Evolutionary conservation across 2,329 filamentous ascomycete species (phyloP), one percentile per base, ranked within the genome.

Genomic region (Phialophora chinensis): DNA sequence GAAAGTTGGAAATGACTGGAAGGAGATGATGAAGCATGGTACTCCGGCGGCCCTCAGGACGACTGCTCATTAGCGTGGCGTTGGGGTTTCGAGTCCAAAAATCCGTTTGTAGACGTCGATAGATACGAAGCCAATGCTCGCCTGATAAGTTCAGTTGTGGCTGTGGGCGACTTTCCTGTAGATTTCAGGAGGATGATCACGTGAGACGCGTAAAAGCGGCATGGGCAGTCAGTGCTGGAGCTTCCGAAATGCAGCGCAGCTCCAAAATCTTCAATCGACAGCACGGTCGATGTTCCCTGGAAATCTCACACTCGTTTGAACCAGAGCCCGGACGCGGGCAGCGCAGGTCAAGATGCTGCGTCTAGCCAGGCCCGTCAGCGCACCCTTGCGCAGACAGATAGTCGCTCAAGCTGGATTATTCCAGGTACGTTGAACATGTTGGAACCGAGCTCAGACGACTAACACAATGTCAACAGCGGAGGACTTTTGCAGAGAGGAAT

Each of bases 1-100:
- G 95, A 81, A 96, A 88, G 86, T 79, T 97, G 68, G 95, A 98
- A 81, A 55, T 59, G 44, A 47, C 62, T 5, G 66, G 60, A 5
- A 63, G 62, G 62, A 57, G 61, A 58, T 63, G 61, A 58, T 63
- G 38, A 20, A n/a, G 38, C 17, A 44, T n/a, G 17, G 10, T 5
- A 42, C 23, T 47, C 31, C 31, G 29, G 20, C 14, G 33, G 20
- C 14, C 6, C 35, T 55, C 54, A 8, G 6, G 17, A n/a, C n/a
- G 38, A n/a, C 17, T 55, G 49, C 31, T 33, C 29, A 20, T 65
- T 65, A 65, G 63, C 57, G 44, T 31, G 63, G 63, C 29, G 63
- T 65, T 53, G 14, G 12, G 56, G 63, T 17, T 20, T 62, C 25
- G 35, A 42, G 54, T n/a, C 11, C 17, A 61, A 53, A 14, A 61